Base-by-base conservation (phyloP, 108 stramenopile species). In the Heterococcus sp. region DNA sequence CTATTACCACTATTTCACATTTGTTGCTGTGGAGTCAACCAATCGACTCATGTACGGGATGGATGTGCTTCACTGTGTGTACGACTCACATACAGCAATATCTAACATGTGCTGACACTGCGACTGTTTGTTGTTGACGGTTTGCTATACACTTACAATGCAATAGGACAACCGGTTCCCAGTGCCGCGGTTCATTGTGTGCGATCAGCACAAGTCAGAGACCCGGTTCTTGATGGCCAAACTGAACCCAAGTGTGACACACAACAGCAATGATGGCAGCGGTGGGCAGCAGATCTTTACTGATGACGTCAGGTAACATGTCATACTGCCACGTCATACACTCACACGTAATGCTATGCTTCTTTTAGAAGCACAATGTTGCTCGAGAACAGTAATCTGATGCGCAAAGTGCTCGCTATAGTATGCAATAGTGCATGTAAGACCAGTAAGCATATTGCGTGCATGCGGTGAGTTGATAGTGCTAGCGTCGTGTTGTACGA, bases 191-290 rank as follows among this genome's bases (percentile, higher is more conserved):
- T 99, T 96, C 90, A 97, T 99, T 86, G 94, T 98, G 58, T 96
- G 95, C 78, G 99, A 99, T 89, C 96, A 98, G 89, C 94, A 97
- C 88, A 98, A 99, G 87, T 91, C 90, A 32, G 96, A 98, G 84
- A 96, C 95, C 26, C 92, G 99, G 30, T 99, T 98, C 88, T 90
- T 99, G 70, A 95, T 99, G 93, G 95, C 96, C 71, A 95, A 95
- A 84, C 89, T 99, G 76, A 99, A 99, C 88, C 99, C 99, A 0
- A 92, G 91, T 78, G 87, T 92, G 28, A 95, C 96, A 11, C 95
- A 96, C 91, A 95, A 97, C 85, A 92, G 91, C 75, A 91, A 93
- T 38, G 92, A 78, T 14, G 78, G 78, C 0, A 37, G 64, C 0
- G 73, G 27, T 11, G 94, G 94, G 27, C 91, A 96, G 27, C 91